phyloP scores from a whole-genome alignment of 768 basidiomycete genomes.

The Amanita pseudoporphyria region DNA sequence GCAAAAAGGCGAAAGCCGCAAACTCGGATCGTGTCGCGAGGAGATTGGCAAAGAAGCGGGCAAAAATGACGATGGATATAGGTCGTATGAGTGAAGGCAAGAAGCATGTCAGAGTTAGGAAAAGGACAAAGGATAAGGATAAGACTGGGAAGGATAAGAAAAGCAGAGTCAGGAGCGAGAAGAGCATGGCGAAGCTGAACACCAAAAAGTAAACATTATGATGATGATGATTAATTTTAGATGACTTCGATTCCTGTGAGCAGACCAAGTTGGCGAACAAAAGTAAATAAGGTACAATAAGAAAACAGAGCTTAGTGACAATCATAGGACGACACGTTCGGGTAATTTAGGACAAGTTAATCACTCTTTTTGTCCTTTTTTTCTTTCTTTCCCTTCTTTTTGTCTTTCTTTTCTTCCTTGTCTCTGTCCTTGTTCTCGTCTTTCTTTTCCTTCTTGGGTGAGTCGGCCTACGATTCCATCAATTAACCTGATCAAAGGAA shows the following conservation, averaged over 20 bases:
- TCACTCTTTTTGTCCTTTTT: slow-evolving; percentile 27
- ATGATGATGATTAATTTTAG: background rate
- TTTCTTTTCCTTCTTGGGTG: slow-evolving; percentile 30
- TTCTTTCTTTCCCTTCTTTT: slow-evolving; percentile 29
- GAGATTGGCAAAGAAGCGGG: slow-evolving; percentile 85
- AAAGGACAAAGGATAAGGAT: slow-evolving; percentile 20
- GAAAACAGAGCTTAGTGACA: background rate
- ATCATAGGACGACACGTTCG: background rate
- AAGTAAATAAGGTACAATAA: background rate
- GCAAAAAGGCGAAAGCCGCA: slow-evolving; percentile 71
- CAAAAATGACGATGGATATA: slow-evolving; percentile 39
- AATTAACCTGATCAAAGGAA: background rate
- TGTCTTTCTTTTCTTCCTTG: slow-evolving; percentile 51
- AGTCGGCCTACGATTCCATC: slow-evolving; percentile 17
- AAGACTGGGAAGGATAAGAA: slow-evolving; percentile 24
- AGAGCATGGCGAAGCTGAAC: slow-evolving; percentile 42
- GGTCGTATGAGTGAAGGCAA: slow-evolving; percentile 25
- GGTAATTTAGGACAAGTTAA: background rate
- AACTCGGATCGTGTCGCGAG: slow-evolving; percentile 78
- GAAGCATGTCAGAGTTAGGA: slow-evolving; percentile 40
- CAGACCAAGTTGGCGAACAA: background rate
- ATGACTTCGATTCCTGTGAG: background rate
- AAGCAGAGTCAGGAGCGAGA: slow-evolving; percentile 42
- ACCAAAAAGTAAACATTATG: slow-evolving; percentile 39
- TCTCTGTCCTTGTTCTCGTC: slow-evolving; percentile 40